Evolutionary conservation across 2,329 filamentous ascomycete genomes (phyloP).

Genomic region (Fusarium succisae): DNA sequence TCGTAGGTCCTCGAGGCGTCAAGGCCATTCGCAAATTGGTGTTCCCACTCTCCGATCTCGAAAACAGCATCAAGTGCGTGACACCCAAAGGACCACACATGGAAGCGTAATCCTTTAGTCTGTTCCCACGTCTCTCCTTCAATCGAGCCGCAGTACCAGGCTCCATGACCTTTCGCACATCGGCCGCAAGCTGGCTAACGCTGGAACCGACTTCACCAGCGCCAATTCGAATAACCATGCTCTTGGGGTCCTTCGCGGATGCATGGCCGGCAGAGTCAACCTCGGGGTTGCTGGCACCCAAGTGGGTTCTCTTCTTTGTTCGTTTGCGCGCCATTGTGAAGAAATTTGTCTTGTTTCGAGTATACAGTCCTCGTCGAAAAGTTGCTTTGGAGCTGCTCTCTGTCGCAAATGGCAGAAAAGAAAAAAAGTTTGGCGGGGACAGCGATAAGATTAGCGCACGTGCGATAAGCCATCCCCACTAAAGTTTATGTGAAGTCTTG

Average conservation of each 20-base stretch:
- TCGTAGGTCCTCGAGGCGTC: slow-evolving; percentile 88
- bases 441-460: slow-evolving; percentile 48
- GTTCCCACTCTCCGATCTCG: slow-evolving; percentile 87
- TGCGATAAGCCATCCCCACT: slow-evolving; percentile 46
- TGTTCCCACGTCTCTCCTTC: slow-evolving; percentile 89
- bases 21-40: slow-evolving; percentile 90
- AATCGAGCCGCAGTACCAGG: slow-evolving; percentile 89
- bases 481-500: slow-evolving; percentile 43
- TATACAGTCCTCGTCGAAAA: slow-evolving; percentile 2
- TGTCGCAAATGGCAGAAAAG: slow-evolving; percentile 41
- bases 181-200: slow-evolving; percentile 88
- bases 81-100: slow-evolving; percentile 97
- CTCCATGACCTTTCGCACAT: slow-evolving; percentile 95
- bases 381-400: slow-evolving; percentile 9
- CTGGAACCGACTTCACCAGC: slow-evolving; percentile 92
- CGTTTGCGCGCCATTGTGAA: slow-evolving; percentile 78
- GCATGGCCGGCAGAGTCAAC: slow-evolving; percentile 67
- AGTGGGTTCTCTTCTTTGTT: slow-evolving; percentile 89
- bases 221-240: slow-evolving; percentile 97
- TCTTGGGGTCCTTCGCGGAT: slow-evolving; percentile 81
- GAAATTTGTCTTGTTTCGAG: slow-evolving; percentile 10
- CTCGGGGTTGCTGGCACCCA: slow-evolving; percentile 71
- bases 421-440: slow-evolving; percentile 48
- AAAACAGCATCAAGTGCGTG: slow-evolving; percentile 92
- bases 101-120: slow-evolving; percentile 88